Evolutionary conservation across 129 eudicot species (phyloP), one percentile per base, ranked within the genome.

Genomic region (Logfia minima): DNA sequence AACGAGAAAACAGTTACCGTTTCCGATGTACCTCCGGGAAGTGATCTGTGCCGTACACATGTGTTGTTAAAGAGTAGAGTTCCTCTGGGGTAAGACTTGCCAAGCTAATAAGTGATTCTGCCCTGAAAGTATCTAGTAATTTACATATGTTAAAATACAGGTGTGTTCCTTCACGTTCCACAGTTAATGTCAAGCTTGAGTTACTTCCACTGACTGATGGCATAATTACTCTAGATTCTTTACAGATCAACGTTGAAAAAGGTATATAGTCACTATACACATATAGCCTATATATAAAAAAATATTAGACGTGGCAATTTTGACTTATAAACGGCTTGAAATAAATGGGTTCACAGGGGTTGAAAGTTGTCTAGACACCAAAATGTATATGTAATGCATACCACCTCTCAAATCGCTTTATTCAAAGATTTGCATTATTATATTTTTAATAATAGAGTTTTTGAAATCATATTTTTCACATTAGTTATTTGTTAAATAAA

Each of bases 61-160:
- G 73, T 92, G 76, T 92, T 95, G 96, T 85, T 92, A 82, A 92
- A 92, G 86, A 92, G 92, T 74, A 86, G 86, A 87, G 93, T 88
- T 83, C 98, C 96, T 37, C 79, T 92, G 31, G 98, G 98, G 98
- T 92, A 92, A 80, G 66, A 19, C 53, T 43, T 16, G 39, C 52
- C 45, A 71, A n/a, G 17, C 45, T 71, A 65, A 32, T 67, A 17
- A 1, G 13, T 58, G 26, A 58, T 48, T 16, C 64, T 35, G 72
- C 19, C 79, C 19, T 35, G 2, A 21, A 18, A 17, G 69, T 45
- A 0, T 45, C 0, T 76, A 1, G 19, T 76, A 6, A 18, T 28
- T 52, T 28, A 48, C 13, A 31, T 48, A 67, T 74, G 0, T 74
- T 55, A 74, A 68, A 62, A 68, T 19, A 55, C 81, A 93, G 98